Evolutionary conservation across 495 filamentous ascomycete genomes (phyloP).

Genomic region (Viridothelium virens): DNA sequence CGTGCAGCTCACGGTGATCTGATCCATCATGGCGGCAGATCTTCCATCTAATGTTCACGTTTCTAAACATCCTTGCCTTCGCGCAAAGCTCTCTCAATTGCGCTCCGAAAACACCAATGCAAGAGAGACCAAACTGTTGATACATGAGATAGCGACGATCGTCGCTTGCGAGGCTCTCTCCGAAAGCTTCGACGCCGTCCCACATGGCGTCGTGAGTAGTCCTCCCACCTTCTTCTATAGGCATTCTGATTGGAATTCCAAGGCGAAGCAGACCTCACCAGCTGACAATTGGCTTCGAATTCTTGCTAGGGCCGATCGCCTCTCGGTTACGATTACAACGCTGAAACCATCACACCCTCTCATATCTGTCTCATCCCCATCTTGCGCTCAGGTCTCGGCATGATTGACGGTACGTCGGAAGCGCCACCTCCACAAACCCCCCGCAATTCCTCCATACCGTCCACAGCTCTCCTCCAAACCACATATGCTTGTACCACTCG

Average conservation of each 20-base stretch:
- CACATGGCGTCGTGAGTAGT: conserved; percentile 32
- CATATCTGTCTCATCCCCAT: conserved; percentile 82
- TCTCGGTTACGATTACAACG: conserved; percentile 62
- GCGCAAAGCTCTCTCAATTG: conserved; percentile 82
- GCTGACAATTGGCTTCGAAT: conserved; percentile 17
- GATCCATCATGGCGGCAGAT: neutral
- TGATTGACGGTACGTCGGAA: conserved; percentile 62
- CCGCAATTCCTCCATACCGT: too few species aligned
- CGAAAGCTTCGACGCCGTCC: conserved; percentile 41
- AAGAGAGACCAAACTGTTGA: conserved; percentile 67
- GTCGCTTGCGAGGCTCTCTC: conserved; percentile 75
- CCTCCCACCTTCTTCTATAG: conserved; percentile 5
- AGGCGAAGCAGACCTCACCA: conserved; percentile 10
- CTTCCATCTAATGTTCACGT: conserved; percentile 69
- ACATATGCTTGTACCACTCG: too few species aligned
- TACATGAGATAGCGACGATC: conserved; percentile 80
- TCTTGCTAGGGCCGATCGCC: conserved; percentile 61
- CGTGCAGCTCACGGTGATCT: neutral
- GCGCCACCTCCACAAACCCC: neutral
- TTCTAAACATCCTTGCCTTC: conserved; percentile 77
- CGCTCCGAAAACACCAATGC: conserved; percentile 62
- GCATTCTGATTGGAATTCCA: conserved; percentile 12
- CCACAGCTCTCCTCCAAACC: too few species aligned
- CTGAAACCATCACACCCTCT: conserved; percentile 49
- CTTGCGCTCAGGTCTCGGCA: conserved; percentile 77